These are phyloP conservation scores for Backusella tarrabulga DNA, from an alignment of 192 early-diverging fungal species.

Conservation along the genomic window DNA sequence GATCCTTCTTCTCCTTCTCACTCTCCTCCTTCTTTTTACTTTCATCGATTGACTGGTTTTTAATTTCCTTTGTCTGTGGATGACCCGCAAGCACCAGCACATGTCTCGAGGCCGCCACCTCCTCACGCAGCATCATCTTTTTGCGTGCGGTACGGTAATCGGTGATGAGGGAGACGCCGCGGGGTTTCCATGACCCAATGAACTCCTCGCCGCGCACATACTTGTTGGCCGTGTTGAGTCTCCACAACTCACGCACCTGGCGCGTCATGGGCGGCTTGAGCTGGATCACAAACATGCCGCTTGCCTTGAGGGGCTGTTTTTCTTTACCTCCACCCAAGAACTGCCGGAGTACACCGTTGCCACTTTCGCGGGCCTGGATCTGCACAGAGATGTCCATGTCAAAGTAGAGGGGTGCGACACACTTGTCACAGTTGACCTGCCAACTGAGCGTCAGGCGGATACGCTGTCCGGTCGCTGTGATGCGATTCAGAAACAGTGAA, in stretches of 20 bases:
- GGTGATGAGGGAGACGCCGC: conserved; percentile 61
- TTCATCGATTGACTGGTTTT: not conserved
- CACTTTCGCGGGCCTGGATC: conserved; percentile 51
- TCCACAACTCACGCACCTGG: conserved; percentile 61
- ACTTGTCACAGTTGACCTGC: conserved; percentile 37
- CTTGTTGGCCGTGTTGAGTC: conserved; percentile 63
- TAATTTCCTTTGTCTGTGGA: conserved; percentile 15
- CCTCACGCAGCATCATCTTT: conserved; percentile 34
- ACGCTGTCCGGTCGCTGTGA: conserved; percentile 54
- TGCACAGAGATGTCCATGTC: conserved; percentile 60
- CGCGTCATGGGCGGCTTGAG: conserved; percentile 54
- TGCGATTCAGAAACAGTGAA: conserved; percentile 58
- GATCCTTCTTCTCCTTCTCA: not conserved
- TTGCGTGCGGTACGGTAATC: conserved; percentile 45
- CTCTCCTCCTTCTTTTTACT: not conserved
- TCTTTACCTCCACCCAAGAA: conserved; percentile 23
- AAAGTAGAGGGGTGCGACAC: conserved; percentile 51
- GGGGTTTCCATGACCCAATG: conserved; percentile 59
- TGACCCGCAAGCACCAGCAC: conserved; percentile 19
- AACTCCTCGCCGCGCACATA: conserved; percentile 77
- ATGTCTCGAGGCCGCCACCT: conserved; percentile 42
- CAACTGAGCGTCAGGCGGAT: conserved; percentile 56
- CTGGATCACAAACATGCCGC: conserved; percentile 62
- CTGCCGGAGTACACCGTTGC: conserved; percentile 10
- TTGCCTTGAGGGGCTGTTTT: conserved; percentile 36